A percentile compares a stretch with the other conserved stretches of the same genome.
These are phyloP conservation scores for Hymenoscyphus fructigenus DNA, from an alignment of 2,329 filamentous ascomycete genomes.

Conservation along the genomic window DNA sequence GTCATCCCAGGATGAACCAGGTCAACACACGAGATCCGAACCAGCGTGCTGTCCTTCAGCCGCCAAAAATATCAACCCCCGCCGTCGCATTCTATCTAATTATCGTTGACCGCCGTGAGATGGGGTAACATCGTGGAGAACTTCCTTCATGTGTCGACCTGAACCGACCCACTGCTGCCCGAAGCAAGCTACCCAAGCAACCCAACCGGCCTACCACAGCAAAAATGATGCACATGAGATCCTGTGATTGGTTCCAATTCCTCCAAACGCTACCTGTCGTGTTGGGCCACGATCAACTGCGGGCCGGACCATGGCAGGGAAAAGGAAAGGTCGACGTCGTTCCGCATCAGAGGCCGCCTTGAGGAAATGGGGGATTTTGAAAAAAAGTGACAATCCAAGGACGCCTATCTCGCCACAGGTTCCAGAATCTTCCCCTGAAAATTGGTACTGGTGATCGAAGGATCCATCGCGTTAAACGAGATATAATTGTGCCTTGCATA, in stretches of 20 bases:
- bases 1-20: conserved; percentile 14
- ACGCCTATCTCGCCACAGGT: conserved; percentile 9
- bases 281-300: conserved; percentile 15
- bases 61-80: conserved; percentile 14
- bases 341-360: conserved; percentile 4
- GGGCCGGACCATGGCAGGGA: conserved; percentile 16
- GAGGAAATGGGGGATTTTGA: conserved; percentile 9
- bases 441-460: conserved; percentile 8
- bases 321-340: conserved; percentile 10
- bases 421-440: conserved; percentile 12
- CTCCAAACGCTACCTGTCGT: conserved; percentile 11
- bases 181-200: conserved; percentile 17
- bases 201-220: conserved; percentile 9
- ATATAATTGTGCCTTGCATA: conserved; percentile 27
- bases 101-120: background rate
- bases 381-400: conserved; percentile 7
- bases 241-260: conserved; percentile 13
- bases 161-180: conserved; percentile 13
- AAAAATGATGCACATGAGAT: conserved; percentile 10
- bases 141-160: conserved; percentile 13
- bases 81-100: conserved; percentile 4
- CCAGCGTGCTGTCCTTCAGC: conserved; percentile 12
- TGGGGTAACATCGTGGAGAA: conserved; percentile 5
- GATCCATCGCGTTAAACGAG: conserved; percentile 21
- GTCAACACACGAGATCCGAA: conserved; percentile 5